Conservation (phyloP, 331 rosid genomes). For the Pyrus hybrid region DNA sequence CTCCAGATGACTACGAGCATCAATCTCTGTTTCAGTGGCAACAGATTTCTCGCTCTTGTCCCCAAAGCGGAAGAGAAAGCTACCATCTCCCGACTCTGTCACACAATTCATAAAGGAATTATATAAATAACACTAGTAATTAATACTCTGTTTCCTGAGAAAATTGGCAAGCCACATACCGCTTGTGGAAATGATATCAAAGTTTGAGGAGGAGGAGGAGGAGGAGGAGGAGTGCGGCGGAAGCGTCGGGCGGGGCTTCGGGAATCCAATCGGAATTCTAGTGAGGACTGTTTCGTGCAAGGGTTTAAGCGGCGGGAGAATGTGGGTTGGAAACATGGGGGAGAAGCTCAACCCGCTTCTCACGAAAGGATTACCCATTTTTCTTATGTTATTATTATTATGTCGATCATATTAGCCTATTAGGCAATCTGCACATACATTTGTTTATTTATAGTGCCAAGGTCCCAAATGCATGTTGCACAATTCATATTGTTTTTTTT, state of each 20-base stretch:
- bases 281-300: too few relatives aligned
- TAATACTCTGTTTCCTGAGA: not conserved
- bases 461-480: not conserved
- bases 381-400: too few relatives aligned
- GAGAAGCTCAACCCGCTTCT: constrained; percentile 7
- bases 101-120: not conserved
- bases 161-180: constrained; percentile 19
- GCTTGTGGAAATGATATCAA: constrained; percentile 31
- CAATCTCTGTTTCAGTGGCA: not conserved
- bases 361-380: constrained; percentile 5
- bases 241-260: constrained; percentile 13
- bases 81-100: constrained; percentile 57
- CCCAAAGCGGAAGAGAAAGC: constrained; percentile 47
- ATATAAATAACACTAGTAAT: not conserved
- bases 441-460: not conserved
- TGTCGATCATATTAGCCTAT: not conserved
- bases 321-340: constrained; percentile 23
- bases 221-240: constrained; percentile 36
- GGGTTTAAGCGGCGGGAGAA: not conserved
- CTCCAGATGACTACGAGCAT: not conserved
- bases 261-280: not conserved
- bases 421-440: not conserved
- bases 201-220: not conserved
- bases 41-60: constrained; percentile 27
- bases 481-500: not conserved